phyloP scores from a whole-genome alignment of 352 stramenopile genomes.

The Globisporangium yorkense region DNA sequence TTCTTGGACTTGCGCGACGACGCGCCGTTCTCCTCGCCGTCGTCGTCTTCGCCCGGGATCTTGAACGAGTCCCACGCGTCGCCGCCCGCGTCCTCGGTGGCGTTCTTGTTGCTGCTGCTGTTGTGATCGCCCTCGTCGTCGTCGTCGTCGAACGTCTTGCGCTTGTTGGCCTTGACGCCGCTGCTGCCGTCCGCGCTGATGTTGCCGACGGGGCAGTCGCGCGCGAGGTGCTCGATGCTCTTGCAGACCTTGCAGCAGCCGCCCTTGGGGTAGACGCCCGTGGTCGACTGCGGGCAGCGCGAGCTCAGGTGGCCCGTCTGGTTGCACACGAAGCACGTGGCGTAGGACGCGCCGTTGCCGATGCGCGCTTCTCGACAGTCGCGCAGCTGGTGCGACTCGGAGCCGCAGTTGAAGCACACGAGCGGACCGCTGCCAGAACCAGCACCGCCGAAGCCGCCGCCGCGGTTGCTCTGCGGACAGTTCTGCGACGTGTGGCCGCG shows the following conservation, averaged over 20 bases:
- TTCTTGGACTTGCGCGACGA: conserved; percentile 16
- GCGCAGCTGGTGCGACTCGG: conserved; percentile 53
- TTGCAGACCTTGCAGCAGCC: conserved; percentile 88
- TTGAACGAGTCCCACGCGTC: conserved; percentile 13
- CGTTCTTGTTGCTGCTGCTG: neutral
- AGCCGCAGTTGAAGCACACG: conserved; percentile 88
- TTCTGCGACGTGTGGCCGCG: conserved; percentile 81
- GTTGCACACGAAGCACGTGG: conserved; percentile 87
- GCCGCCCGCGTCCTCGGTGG: conserved; percentile 8
- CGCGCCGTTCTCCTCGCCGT: conserved; percentile 10
- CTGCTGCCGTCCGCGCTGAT: conserved; percentile 58
- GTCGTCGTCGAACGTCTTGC: conserved; percentile 63
- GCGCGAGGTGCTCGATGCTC: conserved; percentile 76
- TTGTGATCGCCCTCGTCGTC: conserved; percentile 34
- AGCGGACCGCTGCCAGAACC: conserved; percentile 18
- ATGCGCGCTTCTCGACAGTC: conserved; percentile 64
- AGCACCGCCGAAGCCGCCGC: conserved; percentile 14
- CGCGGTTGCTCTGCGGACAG: conserved; percentile 41
- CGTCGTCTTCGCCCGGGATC: conserved; percentile 32
- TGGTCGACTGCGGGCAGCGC: conserved; percentile 82
- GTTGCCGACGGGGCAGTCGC: conserved; percentile 71
- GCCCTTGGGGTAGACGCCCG: conserved; percentile 85
- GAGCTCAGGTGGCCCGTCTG: conserved; percentile 82
- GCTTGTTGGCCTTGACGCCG: conserved; percentile 63
- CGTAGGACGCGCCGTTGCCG: conserved; percentile 60